phyloP scores from a whole-genome alignment of 495 filamentous ascomycete genomes.

The Daldinia grandis region DNA sequence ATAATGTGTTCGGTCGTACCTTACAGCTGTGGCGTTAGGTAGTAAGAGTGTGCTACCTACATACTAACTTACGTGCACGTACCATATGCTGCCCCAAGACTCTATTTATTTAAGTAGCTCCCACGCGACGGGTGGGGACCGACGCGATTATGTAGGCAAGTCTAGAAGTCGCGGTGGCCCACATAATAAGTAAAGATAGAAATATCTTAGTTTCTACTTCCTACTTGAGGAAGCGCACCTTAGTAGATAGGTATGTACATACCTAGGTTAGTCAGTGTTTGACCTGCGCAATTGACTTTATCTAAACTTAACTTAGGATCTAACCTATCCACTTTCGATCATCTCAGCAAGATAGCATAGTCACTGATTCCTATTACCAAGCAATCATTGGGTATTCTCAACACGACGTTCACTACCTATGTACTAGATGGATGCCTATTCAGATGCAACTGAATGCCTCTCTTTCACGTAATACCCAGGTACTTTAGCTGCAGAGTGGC shows the following conservation, averaged over 20 bases:
- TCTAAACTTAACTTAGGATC: background rate
- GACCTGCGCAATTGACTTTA: background rate
- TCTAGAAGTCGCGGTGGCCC: constrained; percentile 19
- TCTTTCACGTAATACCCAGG: background rate
- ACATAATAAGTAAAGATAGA: constrained; percentile 2
- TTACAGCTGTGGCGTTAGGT: constrained; percentile 27
- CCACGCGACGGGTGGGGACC: constrained; percentile 39
- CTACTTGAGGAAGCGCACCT: background rate
- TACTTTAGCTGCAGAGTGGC: background rate
- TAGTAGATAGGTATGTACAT: no score
- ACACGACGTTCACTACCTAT: no score
- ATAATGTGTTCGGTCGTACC: constrained; percentile 17
- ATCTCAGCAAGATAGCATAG: background rate
- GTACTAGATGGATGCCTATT: background rate
- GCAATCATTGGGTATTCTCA: background rate
- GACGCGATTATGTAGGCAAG: constrained; percentile 26
- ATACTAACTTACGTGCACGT: constrained; percentile 30
- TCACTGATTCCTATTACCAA: background rate
- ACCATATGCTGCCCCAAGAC: constrained; percentile 18
- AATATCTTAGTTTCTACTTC: background rate
- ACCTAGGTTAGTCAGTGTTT: background rate
- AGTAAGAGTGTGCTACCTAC: background rate
- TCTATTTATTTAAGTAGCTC: constrained; percentile 22
- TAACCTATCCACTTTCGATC: background rate
- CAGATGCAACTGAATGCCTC: background rate